These are phyloP conservation scores for Neurospora sp. DNA, from an alignment of 2,329 filamentous ascomycete species.

Conservation along the genomic window DNA sequence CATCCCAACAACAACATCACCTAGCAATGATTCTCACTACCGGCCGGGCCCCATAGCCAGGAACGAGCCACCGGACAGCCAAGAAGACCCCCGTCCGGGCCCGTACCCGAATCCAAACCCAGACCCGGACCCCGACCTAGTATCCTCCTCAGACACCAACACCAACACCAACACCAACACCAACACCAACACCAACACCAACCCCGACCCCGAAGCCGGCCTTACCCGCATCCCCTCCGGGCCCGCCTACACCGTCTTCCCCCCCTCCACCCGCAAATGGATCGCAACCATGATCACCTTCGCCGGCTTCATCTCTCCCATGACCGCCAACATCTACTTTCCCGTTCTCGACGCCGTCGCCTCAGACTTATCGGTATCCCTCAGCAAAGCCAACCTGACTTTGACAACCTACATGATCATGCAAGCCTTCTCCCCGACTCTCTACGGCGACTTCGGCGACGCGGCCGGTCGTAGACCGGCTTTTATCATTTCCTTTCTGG, in stretches of 20 bases:
- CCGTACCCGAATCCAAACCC: neutral
- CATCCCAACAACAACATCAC: neutral
- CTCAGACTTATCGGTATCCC: slow-evolving; percentile 27
- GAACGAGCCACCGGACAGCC: neutral
- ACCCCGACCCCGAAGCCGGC: slow-evolving; percentile 21
- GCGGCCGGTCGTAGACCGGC: slow-evolving; percentile 50
- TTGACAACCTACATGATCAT: slow-evolving; percentile 54
- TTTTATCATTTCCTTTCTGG: slow-evolving; percentile 45
- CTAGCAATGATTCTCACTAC: neutral
- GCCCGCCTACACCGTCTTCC: slow-evolving; percentile 32
- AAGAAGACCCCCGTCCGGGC: neutral
- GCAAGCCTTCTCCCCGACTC: slow-evolving; percentile 49
- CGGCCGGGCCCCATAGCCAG: neutral
- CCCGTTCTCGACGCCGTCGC: slow-evolving; percentile 32
- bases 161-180: too few species aligned
- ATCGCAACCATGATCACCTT: slow-evolving; percentile 42
- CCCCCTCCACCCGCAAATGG: slow-evolving; percentile 35
- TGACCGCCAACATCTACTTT: slow-evolving; percentile 50
- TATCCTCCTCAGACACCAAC: slow-evolving; percentile 4
- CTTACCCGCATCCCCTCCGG: slow-evolving; percentile 27
- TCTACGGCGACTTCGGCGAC: slow-evolving; percentile 54
- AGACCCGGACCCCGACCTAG: neutral
- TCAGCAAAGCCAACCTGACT: slow-evolving; percentile 36
- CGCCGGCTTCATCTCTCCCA: slow-evolving; percentile 45
- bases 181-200: slow-evolving; percentile 15